Evolutionary conservation across 2,329 filamentous ascomycete species (phyloP), one percentile per base, ranked within the genome.

Genomic region (Colletotrichum sublineola): DNA sequence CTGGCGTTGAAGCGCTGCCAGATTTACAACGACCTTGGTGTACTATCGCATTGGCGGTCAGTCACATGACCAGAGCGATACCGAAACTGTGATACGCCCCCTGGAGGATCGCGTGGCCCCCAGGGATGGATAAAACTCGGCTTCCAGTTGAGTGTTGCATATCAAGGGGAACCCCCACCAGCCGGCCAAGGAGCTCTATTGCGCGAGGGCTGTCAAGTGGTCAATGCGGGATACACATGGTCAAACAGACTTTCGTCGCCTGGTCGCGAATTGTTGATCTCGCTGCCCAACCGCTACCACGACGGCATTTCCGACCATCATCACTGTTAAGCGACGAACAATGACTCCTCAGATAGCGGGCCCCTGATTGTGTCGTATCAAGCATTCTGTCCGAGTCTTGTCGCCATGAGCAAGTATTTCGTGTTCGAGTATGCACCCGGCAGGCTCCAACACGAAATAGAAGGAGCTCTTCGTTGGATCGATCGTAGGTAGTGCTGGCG

Each of bases 51-150:
- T 63, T 31, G 20, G 20, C 44, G 15, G 44, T 73, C 71, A 20
- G 44, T 73, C 71, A 73, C 71, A 65, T 73, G 71, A 73, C 56
- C 18, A 68, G 58, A 63, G 29, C 52, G 68, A 63, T 58, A 73
- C 71, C 68, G 58, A 72, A 57, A 64, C 63, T 55, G 68, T 65
- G 71, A 67, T 64, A 68, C 68, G 63, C 31, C 53, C 56, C 70
- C 70, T 36, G 38, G 55, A 46, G 58, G 46, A 70, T 61, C 70
- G 66, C 70, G 70, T 73, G 70, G 66, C 61, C 33, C 55, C 31
- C 70, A 69, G 68, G 69, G 69, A 71, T 71, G 42, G 36, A 58
- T 68, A 53, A 72, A 58, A 68, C 52, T 63, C 31, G 31, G 55
- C 15, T n/a, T 15, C 38, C 20, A 67, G 69, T 53, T 64, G 46